Conservation (phyloP, 116 monocot species). For the Iris pallida region DNA sequence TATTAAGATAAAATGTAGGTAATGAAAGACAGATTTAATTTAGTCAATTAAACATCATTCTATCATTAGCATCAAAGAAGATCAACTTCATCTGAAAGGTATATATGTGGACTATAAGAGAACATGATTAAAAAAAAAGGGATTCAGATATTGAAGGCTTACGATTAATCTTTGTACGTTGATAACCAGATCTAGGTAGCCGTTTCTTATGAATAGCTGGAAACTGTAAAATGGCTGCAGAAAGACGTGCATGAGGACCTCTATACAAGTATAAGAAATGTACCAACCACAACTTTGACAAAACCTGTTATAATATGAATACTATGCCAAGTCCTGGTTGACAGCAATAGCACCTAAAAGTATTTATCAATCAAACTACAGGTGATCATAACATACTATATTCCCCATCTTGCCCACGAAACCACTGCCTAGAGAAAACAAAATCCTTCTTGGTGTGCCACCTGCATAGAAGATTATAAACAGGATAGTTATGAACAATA, state of each 20-base stretch:
- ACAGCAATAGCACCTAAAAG: not conserved
- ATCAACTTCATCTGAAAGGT: too few relatives aligned
- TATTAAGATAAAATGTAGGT: too few relatives aligned
- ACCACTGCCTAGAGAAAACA: slow-evolving; percentile 89
- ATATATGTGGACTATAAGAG: too few relatives aligned
- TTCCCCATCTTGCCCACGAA: slow-evolving; percentile 77
- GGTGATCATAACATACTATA: slow-evolving; percentile 57
- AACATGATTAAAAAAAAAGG: too few relatives aligned
- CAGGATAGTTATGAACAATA: too few relatives aligned
- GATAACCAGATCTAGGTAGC: slow-evolving; percentile 67
- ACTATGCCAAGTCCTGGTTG: not conserved
- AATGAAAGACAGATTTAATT: too few relatives aligned
- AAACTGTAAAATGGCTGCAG: slow-evolving; percentile 78
- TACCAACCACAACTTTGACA: not conserved
- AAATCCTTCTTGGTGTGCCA: slow-evolving; percentile 79
- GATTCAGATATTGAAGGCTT: slow-evolving; percentile 20
- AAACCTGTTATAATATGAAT: not conserved
- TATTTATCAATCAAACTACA: not conserved
- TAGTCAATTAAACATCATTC: too few relatives aligned
- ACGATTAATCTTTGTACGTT: slow-evolving; percentile 74
- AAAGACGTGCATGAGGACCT: not conserved
- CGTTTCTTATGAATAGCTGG: slow-evolving; percentile 60
- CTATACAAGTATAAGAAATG: not conserved
- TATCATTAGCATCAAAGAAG: too few relatives aligned
- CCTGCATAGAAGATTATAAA: slow-evolving; percentile 37